Percentiles rank a stretch among this genome's conserved stretches.
Conservation (phyloP, 176 grass and related monocot species). For the barley (Hordeum vulgare) region DNA sequence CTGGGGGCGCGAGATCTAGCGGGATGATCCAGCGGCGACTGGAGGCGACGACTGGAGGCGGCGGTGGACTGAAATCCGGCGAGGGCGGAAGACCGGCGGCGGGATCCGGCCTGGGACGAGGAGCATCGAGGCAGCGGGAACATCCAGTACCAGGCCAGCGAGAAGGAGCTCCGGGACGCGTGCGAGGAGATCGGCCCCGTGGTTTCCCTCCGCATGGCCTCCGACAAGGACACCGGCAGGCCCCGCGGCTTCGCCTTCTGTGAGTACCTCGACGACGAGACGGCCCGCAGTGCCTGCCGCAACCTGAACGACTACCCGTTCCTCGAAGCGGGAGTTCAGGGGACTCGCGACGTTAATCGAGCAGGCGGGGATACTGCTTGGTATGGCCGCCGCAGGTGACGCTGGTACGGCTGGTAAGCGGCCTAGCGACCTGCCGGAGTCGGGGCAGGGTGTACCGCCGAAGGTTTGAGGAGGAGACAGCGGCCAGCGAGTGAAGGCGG, state of each 20-base stretch:
- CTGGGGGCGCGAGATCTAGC: too few relatives aligned
- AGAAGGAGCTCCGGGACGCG: conserved; percentile 6
- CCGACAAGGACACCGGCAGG: not conserved
- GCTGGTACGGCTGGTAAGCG: not conserved
- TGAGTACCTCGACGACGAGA: conserved; percentile 37
- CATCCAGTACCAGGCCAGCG: conserved; percentile 18
- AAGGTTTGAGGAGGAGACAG: too few relatives aligned
- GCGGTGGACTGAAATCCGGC: too few relatives aligned
- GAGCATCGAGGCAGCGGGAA: too few relatives aligned
- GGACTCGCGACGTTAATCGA: conserved; percentile 12
- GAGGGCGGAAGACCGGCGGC: too few relatives aligned
- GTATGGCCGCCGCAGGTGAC: not conserved
- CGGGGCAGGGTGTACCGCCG: not conserved
- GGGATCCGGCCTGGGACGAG: too few relatives aligned
- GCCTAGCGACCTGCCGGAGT: not conserved
- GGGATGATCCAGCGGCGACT: too few relatives aligned
- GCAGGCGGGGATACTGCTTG: conserved; percentile 8
- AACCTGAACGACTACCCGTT: conserved; percentile 10
- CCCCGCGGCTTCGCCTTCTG: conserved; percentile 13
- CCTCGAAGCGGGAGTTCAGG: not conserved
- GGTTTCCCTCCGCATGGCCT: not conserved
- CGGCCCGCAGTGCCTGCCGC: conserved; percentile 15
- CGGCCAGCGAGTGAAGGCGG: too few relatives aligned
- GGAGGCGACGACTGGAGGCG: too few relatives aligned
- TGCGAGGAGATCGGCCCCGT: conserved; percentile 48